A percentile compares a stretch with the other conserved stretches of the same genome.
phyloP scores from a whole-genome alignment of 2,329 filamentous ascomycete species.

The Aspergillus terreus region DNA sequence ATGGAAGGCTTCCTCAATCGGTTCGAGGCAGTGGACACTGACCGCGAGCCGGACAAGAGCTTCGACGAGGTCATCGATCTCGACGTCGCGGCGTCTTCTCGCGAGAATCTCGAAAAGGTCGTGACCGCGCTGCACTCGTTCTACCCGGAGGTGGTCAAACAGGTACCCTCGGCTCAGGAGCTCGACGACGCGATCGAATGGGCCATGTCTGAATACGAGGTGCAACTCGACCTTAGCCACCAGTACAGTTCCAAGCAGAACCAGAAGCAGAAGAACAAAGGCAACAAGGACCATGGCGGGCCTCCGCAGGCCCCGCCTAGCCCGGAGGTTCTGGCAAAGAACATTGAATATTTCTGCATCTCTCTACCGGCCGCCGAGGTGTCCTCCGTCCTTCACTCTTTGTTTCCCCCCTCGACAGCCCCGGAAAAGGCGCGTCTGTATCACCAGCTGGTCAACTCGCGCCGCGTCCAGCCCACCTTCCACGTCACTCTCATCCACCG shows the following conservation, averaged over 20 bases:
- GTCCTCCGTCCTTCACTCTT: constrained; percentile 59
- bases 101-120: constrained; percentile 78
- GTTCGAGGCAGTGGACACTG: constrained; percentile 72
- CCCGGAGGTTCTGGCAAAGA: constrained; percentile 43
- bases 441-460: constrained; percentile 66
- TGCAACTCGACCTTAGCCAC: constrained; percentile 68
- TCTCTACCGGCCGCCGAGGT: constrained; percentile 52
- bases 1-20: constrained; percentile 92
- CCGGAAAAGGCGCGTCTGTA: constrained; percentile 64
- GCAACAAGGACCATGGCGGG: constrained; percentile 10
- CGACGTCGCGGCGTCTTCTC: constrained; percentile 71
- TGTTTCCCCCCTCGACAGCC: constrained; percentile 57
- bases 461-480: constrained; percentile 78
- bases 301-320: constrained; percentile 17
- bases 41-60: constrained; percentile 66
- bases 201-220: constrained; percentile 73
- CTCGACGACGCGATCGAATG: constrained; percentile 75
- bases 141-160: constrained; percentile 68
- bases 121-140: constrained; percentile 67
- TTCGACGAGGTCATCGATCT: constrained; percentile 87
- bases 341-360: constrained; percentile 65
- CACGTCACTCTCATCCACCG: constrained; percentile 94
- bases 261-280: constrained; percentile 35
- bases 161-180: constrained; percentile 67
- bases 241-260: constrained; percentile 31